Evolutionary conservation across 176 grass and related monocot genomes (phyloP).

Genomic region (Phoenix dactylifera): DNA sequence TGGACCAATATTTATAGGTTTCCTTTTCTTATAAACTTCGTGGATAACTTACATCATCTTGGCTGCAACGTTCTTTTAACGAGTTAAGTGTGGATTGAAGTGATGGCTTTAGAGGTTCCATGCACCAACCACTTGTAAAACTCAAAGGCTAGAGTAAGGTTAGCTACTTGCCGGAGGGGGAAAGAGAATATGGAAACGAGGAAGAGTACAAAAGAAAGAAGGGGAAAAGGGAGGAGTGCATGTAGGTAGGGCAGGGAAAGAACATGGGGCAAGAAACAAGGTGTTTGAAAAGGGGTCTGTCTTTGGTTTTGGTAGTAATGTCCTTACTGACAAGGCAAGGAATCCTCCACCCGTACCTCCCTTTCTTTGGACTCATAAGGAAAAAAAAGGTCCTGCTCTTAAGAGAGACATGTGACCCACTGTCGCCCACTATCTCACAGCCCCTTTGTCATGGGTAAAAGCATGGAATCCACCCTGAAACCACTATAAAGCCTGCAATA

Average conservation of each 20-base stretch:
- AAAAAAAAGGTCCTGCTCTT: conserved; percentile 2
- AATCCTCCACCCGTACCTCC: no score
- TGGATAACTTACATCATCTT: no score
- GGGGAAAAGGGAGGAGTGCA: not conserved
- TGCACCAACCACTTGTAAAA: no score
- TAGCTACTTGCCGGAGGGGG: not conserved
- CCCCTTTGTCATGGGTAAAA: not conserved
- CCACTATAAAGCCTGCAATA: no score
- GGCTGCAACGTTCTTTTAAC: no score
- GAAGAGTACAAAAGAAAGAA: not conserved
- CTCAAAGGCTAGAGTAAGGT: no score
- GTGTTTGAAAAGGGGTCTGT: not conserved
- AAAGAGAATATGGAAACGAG: not conserved
- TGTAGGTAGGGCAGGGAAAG: not conserved
- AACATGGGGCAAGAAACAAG: conserved; percentile 8
- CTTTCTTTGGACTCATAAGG: not conserved
- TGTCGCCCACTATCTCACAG: conserved; percentile 1
- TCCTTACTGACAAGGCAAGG: not conserved
- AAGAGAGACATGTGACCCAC: conserved; percentile 9
- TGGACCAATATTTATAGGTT: not conserved
- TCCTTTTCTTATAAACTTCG: not conserved
- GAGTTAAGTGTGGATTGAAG: no score
- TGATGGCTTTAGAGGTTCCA: no score
- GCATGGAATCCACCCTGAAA: not conserved
- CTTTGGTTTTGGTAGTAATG: conserved; percentile 2